These are phyloP conservation scores for Aspergillus sp. DNA, from an alignment of 2,329 filamentous ascomycete species.

Conservation along the genomic window DNA sequence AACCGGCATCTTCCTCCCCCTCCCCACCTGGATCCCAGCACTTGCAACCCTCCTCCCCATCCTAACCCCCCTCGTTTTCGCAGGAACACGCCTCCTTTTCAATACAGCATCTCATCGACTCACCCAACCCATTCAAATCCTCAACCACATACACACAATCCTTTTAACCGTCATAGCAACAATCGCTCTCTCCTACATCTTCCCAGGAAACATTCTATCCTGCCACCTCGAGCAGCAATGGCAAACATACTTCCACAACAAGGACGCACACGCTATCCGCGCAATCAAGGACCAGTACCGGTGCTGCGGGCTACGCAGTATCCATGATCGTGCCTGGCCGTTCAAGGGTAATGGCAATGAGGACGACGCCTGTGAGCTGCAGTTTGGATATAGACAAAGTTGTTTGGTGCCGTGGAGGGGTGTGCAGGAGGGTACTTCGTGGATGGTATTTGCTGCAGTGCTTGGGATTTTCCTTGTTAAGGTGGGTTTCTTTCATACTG, in stretches of 20 bases:
- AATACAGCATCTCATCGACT: not conserved
- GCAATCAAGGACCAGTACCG: conserved; percentile 33
- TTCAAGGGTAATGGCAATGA: conserved; percentile 33
- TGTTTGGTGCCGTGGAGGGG: conserved; percentile 32
- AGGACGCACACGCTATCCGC: conserved; percentile 31
- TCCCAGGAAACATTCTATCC: conserved; percentile 22
- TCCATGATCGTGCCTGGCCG: conserved; percentile 39
- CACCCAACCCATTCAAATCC: conserved; percentile 2
- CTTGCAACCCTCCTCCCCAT: conserved; percentile 23
- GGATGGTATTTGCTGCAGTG: conserved; percentile 29
- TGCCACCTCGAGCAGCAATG: conserved; percentile 34
- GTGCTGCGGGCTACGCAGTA: conserved; percentile 37
- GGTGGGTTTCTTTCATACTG: conserved; percentile 9
- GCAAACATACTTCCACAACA: conserved; percentile 30
- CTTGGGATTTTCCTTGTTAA: conserved; percentile 22
- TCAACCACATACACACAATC: conserved; percentile 25
- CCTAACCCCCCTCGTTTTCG: conserved; percentile 10
- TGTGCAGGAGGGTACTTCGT: conserved; percentile 26
- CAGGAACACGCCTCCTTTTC: conserved; percentile 4
- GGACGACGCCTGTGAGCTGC: conserved; percentile 32
- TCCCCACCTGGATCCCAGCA: conserved; percentile 25
- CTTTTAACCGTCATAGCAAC: conserved; percentile 30
- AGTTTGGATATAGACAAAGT: conserved; percentile 30
- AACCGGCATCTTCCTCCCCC: conserved; percentile 22
- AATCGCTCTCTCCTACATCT: conserved; percentile 29